Evolutionary conservation across 2,329 filamentous ascomycete species (phyloP).

Genomic region (Cercospora citrullina): DNA sequence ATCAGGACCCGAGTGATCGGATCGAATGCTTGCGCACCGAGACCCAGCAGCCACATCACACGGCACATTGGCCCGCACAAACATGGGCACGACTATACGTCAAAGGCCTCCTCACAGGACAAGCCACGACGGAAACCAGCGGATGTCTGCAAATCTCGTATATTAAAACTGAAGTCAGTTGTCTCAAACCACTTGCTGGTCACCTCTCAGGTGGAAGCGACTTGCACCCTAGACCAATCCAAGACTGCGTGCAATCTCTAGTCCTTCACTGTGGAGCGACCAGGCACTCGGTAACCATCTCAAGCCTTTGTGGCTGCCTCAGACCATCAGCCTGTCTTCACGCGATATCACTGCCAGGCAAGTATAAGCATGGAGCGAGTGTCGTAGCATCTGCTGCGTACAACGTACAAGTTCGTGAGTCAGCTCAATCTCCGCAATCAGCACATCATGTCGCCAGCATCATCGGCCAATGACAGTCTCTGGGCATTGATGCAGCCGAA

Average conservation of each 20-base stretch:
- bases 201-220: neutral
- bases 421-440: neutral
- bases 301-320: neutral
- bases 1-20: neutral
- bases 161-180: neutral
- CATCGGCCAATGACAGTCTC: neutral
- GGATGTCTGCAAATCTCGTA: conserved; percentile 7
- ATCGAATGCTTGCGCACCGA: neutral
- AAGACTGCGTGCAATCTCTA: neutral
- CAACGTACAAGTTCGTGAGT: neutral
- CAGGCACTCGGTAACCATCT: neutral
- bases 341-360: neutral
- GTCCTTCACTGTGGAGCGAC: neutral
- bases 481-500: neutral
- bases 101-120: neutral
- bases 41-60: neutral
- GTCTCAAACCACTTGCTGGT: neutral
- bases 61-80: neutral
- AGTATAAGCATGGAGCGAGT: neutral
- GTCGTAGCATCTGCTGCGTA: neutral
- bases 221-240: neutral
- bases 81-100: neutral
- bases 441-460: neutral
- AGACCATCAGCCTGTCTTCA: neutral
- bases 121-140: neutral